Base-by-base conservation (phyloP, 169 alveolate species). In the Blepharisma undulans region DNA sequence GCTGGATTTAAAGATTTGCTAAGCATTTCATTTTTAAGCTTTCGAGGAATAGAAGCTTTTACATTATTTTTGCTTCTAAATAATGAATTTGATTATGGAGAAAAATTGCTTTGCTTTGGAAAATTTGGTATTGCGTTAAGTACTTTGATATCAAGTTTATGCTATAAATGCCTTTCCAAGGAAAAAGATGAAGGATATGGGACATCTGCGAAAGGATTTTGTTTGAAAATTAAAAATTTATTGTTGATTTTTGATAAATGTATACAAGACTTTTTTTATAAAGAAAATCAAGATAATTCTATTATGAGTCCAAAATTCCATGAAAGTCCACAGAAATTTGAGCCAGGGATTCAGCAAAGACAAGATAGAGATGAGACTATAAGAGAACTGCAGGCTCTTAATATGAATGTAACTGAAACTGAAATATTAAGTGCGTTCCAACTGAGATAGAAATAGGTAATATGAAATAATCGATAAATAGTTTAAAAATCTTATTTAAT, bases 311-410 rank as follows among this genome's bases (percentile, higher is more conserved):
- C 89, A 22, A 82, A 82, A 30, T 82, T 82, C 32, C 29, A 82
- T 48, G 89, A 82, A 82, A 48, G 76, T 27, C 29, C 78, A 36
- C 86, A 78, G 60, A 82, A 33, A n/a, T 82, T 82, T 30, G 89
- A 82, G 27, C 71, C 89, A 25, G 89, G 89, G 34, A 82, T 82
- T 22, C 78, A 82, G 36, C 29, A 27, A 21, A 78, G 86, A 78
- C 86, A 25, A 29, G 78, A 82, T 21, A 22, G 89, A 48, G 89
- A 60, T 60, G 89, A 82, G n/a, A 30, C 89, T 25, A 32, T 72
- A 12, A 82, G 89, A 82, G 89, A 82, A 82, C 89, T 82, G 29
- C 89, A 82, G n/a, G 89, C 89, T 22, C 76, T 82, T 22, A 82
- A 82, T 30, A 72, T 48, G 22, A 82, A 82, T 30, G 60, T 82